These are phyloP conservation scores for Linum usitatissimum DNA, from an alignment of 345 rosid species.

Conservation along the genomic window DNA sequence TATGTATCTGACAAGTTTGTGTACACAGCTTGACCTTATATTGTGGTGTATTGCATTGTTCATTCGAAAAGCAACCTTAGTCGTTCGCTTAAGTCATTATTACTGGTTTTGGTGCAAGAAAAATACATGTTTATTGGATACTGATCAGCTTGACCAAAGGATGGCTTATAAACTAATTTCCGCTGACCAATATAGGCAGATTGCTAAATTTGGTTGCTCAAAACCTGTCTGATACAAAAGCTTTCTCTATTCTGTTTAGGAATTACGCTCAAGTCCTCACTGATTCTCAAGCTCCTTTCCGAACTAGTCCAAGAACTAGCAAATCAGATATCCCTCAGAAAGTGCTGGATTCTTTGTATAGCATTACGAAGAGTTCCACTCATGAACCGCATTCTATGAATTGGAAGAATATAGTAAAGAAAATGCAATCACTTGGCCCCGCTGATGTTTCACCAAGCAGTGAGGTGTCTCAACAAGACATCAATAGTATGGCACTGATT, in stretches of 20 bases:
- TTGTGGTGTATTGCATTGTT: not conserved
- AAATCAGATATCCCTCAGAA: conserved; percentile 54
- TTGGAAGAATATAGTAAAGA: conserved; percentile 80
- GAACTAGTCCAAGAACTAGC: conserved; percentile 26
- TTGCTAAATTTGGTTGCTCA: not conserved
- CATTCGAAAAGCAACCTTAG: not conserved
- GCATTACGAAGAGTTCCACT: conserved; percentile 46
- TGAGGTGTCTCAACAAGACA: conserved; percentile 28
- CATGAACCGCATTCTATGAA: conserved; percentile 63
- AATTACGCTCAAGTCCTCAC: conserved; percentile 36
- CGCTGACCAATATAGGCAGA: not conserved
- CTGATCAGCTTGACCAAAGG: not conserved
- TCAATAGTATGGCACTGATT: conserved; percentile 28
- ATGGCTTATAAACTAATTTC: not conserved
- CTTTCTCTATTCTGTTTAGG: conserved; percentile 28
- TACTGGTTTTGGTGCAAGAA: not conserved
- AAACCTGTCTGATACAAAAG: not conserved
- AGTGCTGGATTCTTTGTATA: conserved; percentile 77
- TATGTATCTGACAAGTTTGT: no score
- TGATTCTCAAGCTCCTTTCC: conserved; percentile 30
- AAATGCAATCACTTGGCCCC: conserved; percentile 59
- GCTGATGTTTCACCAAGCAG: conserved; percentile 37
- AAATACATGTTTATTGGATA: not conserved
- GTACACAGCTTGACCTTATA: no score
- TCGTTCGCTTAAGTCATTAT: not conserved